Conservation (phyloP, 2,329 filamentous ascomycete genomes). For the Colletotrichum zoysiae region DNA sequence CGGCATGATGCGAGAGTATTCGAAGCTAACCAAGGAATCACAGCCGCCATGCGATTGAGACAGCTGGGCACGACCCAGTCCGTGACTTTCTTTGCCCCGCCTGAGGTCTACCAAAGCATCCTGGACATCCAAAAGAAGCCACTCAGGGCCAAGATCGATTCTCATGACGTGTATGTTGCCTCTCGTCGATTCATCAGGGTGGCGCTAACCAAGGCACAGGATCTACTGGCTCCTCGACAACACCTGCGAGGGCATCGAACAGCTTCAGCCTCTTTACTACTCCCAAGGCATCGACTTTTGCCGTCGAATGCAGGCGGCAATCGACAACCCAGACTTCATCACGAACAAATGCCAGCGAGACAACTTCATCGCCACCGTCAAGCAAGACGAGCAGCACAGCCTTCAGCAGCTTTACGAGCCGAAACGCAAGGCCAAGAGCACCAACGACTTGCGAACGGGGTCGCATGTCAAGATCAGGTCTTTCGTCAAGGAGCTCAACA, state of each 20-base stretch:
- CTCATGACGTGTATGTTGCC: slow-evolving; percentile 58
- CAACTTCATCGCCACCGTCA: slow-evolving; percentile 56
- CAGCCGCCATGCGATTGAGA: slow-evolving; percentile 75
- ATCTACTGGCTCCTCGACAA: slow-evolving; percentile 72
- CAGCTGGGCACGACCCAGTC: slow-evolving; percentile 69
- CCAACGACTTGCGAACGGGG: slow-evolving; percentile 43
- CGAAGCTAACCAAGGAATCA: neutral
- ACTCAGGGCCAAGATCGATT: slow-evolving; percentile 51
- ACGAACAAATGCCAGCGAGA: slow-evolving; percentile 49
- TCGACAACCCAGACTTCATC: slow-evolving; percentile 58
- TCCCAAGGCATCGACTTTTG: slow-evolving; percentile 74
- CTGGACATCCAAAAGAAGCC: slow-evolving; percentile 57
- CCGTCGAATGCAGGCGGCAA: slow-evolving; percentile 62
- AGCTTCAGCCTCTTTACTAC: slow-evolving; percentile 69
- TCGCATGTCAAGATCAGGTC: slow-evolving; percentile 43
- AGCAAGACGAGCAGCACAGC: slow-evolving; percentile 67
- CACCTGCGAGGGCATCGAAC: slow-evolving; percentile 70
- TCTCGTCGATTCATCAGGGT: neutral
- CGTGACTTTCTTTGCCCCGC: slow-evolving; percentile 67
- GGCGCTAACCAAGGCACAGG: slow-evolving; percentile 8
- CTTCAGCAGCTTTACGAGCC: slow-evolving; percentile 69
- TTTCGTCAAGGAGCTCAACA: slow-evolving; percentile 51
- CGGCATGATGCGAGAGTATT: neutral
- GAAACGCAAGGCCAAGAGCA: slow-evolving; percentile 35
- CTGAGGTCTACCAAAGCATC: slow-evolving; percentile 73